phyloP scores from a whole-genome alignment of 1,139 yeast species.

The Diutina rugosa region DNA sequence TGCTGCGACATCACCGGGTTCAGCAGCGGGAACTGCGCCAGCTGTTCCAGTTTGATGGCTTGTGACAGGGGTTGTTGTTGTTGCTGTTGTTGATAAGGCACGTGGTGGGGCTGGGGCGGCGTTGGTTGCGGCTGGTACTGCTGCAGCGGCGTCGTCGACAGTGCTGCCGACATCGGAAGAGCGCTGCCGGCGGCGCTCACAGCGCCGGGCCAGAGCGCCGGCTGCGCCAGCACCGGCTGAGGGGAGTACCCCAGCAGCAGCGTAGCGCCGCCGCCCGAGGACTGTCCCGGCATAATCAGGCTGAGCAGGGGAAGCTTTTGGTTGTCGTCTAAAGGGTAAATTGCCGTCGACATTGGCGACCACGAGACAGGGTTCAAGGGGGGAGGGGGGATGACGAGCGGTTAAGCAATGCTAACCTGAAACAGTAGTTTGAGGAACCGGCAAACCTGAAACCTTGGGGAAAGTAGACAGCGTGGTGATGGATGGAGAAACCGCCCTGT shows the following conservation, averaged over 20 bases:
- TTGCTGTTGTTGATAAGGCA: background rate
- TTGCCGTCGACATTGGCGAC: background rate
- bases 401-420: background rate
- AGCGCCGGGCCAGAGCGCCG: background rate
- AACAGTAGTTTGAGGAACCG: background rate
- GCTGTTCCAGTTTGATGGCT: background rate
- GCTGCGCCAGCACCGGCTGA: background rate
- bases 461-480: background rate
- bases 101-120: background rate
- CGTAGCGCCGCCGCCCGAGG: background rate
- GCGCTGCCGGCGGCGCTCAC: background rate
- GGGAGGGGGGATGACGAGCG: background rate
- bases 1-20: background rate
- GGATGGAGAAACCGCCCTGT: background rate
- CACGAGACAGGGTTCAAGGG: background rate
- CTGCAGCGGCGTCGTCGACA: background rate
- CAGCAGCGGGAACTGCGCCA: background rate
- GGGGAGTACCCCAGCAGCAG: background rate
- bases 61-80: background rate
- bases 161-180: background rate
- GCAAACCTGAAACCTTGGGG: background rate
- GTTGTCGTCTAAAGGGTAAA: background rate
- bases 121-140: background rate
- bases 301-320: background rate
- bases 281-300: slow-evolving; percentile 1